These are phyloP conservation scores for Hypomontagnella submonticulosa DNA, from an alignment of 495 filamentous ascomycete genomes.

Conservation along the genomic window DNA sequence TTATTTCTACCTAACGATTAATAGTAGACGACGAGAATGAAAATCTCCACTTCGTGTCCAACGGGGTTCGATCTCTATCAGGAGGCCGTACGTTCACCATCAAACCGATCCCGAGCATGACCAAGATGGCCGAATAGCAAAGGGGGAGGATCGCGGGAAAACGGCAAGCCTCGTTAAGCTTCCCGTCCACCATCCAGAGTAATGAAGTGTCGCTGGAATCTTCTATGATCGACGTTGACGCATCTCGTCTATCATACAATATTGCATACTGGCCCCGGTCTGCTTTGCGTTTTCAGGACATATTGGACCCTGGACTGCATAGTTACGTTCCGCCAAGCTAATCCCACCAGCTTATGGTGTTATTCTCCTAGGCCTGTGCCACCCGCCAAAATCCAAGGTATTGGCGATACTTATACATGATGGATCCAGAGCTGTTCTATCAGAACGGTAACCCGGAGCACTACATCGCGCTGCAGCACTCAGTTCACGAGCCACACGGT, in stretches of 20 bases:
- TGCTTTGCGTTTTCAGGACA: too few relatives aligned
- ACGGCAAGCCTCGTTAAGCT: constrained; percentile 27
- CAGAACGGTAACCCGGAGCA: constrained; percentile 22
- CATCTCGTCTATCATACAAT: constrained; percentile 34
- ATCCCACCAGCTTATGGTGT: constrained; percentile 39
- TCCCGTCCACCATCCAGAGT: constrained; percentile 16
- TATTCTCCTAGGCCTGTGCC: constrained; percentile 36
- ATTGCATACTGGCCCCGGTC: constrained; percentile 26
- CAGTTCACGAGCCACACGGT: constrained; percentile 20
- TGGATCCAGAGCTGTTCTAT: constrained; percentile 26
- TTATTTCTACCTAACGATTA: constrained; percentile 15
- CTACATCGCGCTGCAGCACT: constrained; percentile 28
- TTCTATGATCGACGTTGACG: constrained; percentile 45
- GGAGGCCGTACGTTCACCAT: constrained; percentile 31
- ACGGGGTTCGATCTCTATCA: constrained; percentile 17
- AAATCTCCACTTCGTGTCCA: constrained; percentile 17
- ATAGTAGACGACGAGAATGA: constrained; percentile 7
- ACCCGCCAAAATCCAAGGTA: constrained; percentile 29
- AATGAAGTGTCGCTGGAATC: constrained; percentile 40
- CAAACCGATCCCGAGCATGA: constrained; percentile 5
- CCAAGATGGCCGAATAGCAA: background rate
- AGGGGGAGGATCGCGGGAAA: constrained; percentile 16
- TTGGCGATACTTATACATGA: constrained; percentile 33
- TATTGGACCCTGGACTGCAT: constrained; percentile 30
- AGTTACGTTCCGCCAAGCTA: constrained; percentile 40